Conservation (phyloP, 345 rosid genomes). For the Limnanthes douglasii region DNA sequence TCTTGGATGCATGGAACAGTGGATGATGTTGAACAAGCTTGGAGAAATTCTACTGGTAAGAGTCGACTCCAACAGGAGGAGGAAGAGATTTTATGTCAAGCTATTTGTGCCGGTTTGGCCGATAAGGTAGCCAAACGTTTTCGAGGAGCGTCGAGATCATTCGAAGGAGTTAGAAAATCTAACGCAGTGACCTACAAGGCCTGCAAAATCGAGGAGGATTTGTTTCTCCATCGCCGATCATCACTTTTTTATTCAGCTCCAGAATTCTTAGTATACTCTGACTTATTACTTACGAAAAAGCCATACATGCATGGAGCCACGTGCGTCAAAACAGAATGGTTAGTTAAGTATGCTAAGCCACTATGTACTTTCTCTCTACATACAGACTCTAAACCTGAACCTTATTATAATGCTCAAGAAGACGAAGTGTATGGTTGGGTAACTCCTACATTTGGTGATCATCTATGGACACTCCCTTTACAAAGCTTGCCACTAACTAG, state of each 20-base stretch:
- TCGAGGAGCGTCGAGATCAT: slow-evolving; percentile 14
- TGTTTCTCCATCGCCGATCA: slow-evolving; percentile 71
- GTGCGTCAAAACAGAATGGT: slow-evolving; percentile 63
- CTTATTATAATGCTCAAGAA: slow-evolving; percentile 33
- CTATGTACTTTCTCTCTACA: slow-evolving; percentile 41
- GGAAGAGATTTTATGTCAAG: slow-evolving; percentile 64
- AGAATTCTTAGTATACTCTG: slow-evolving; percentile 72
- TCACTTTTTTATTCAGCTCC: slow-evolving; percentile 57
- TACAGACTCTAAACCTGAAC: slow-evolving; percentile 46
- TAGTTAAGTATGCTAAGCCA: slow-evolving; percentile 42
- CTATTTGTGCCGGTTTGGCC: slow-evolving; percentile 93
- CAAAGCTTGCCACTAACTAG: slow-evolving; percentile 20
- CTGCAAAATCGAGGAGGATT: slow-evolving; percentile 47
- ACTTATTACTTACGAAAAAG: slow-evolving; percentile 48
- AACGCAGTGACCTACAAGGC: slow-evolving; percentile 49
- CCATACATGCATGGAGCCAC: slow-evolving; percentile 89
- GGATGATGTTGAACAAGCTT: slow-evolving; percentile 50
- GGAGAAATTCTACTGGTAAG: slow-evolving; percentile 31
- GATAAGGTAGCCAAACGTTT: slow-evolving; percentile 70
- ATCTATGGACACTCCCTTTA: slow-evolving; percentile 61
- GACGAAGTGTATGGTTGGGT: slow-evolving; percentile 52
- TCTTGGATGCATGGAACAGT: slow-evolving; percentile 64
- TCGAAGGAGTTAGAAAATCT: slow-evolving; percentile 27
- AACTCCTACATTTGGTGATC: slow-evolving; percentile 47
- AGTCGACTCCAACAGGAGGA: slow-evolving; percentile 37